Percentiles rank a stretch among this genome's conserved stretches.
phyloP scores from a whole-genome alignment of 1,139 yeast species.

The Saccharomyces hybrid region DNA sequence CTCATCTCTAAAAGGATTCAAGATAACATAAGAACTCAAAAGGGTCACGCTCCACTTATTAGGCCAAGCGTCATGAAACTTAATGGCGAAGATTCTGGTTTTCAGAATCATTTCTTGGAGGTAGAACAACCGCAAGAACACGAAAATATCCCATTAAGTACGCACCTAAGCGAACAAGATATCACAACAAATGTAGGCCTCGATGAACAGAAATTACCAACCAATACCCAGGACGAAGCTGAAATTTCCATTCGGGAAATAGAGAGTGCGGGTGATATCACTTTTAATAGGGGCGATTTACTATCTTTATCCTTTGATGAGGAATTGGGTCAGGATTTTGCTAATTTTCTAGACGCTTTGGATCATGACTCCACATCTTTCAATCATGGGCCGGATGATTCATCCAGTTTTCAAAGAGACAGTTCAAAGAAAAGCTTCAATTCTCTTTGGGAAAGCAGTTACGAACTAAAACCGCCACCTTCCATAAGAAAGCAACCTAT shows the following conservation, averaged over 20 bases:
- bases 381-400: conserved; percentile 1
- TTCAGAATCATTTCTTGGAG: neutral
- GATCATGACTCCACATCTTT: conserved; percentile 8
- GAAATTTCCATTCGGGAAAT: neutral
- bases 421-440: neutral
- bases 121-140: neutral
- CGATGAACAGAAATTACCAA: neutral
- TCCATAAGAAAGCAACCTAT: neutral
- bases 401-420: conserved; percentile 3
- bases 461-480: conserved; percentile 2
- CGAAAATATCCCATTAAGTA: neutral
- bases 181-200: neutral
- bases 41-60: neutral
- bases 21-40: conserved; percentile 9
- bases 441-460: conserved; percentile 7
- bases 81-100: neutral
- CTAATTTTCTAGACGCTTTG: conserved; percentile 6
- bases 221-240: neutral
- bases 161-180: neutral
- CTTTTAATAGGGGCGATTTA: conserved; percentile 4
- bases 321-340: conserved; percentile 9
- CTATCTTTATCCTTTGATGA: conserved; percentile 7
- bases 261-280: neutral
- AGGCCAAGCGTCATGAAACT: neutral
- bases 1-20: conserved; percentile 19